phyloP scores from a whole-genome alignment of 768 basidiomycete genomes.

The Stropharia rugosoannulata region DNA sequence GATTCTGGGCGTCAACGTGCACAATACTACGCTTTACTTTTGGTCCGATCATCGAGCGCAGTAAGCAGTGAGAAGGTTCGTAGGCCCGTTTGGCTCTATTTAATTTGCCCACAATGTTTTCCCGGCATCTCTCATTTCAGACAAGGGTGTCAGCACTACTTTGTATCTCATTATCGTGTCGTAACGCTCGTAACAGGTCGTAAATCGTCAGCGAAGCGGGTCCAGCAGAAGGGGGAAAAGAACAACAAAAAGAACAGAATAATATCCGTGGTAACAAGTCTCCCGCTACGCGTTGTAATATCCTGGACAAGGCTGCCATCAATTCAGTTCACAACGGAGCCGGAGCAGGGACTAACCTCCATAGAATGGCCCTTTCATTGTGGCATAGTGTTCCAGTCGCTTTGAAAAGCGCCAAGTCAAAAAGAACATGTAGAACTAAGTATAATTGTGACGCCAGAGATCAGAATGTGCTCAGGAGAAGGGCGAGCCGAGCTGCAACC shows the following conservation, averaged over 20 bases:
- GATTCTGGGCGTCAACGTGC: slow-evolving; percentile 37
- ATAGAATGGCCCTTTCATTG: slow-evolving; percentile 60
- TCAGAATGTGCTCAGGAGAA: slow-evolving; percentile 12
- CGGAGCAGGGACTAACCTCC: slow-evolving; percentile 46
- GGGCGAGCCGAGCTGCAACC: slow-evolving; percentile 24
- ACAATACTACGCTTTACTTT: slow-evolving; percentile 40
- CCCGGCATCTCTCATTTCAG: slow-evolving; percentile 1
- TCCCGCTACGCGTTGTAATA: slow-evolving; percentile 50
- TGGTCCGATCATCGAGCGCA: slow-evolving; percentile 22
- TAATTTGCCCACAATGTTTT: slow-evolving; percentile 11
- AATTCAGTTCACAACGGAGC: slow-evolving; percentile 17
- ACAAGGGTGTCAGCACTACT: slow-evolving; percentile 8
- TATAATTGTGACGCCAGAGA: slow-evolving; percentile 21
- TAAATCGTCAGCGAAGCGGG: slow-evolving; percentile 19
- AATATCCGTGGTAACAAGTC: slow-evolving; percentile 26
- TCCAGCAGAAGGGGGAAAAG: slow-evolving; percentile 16
- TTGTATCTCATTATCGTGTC: slow-evolving; percentile 20
- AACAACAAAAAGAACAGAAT: slow-evolving; percentile 23
- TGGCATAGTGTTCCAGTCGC: slow-evolving; percentile 63
- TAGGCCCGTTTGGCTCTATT: slow-evolving; percentile 14
- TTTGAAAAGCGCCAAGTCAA: slow-evolving; percentile 73
- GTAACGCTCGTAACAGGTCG: slow-evolving; percentile 31
- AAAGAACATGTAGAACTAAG: slow-evolving; percentile 75
- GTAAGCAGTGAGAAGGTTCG: slow-evolving; percentile 10
- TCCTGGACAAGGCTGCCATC: slow-evolving; percentile 30